These are phyloP conservation scores for Ophiosphaerella herpotricha DNA, from an alignment of 2,329 filamentous ascomycete species.

Conservation along the genomic window DNA sequence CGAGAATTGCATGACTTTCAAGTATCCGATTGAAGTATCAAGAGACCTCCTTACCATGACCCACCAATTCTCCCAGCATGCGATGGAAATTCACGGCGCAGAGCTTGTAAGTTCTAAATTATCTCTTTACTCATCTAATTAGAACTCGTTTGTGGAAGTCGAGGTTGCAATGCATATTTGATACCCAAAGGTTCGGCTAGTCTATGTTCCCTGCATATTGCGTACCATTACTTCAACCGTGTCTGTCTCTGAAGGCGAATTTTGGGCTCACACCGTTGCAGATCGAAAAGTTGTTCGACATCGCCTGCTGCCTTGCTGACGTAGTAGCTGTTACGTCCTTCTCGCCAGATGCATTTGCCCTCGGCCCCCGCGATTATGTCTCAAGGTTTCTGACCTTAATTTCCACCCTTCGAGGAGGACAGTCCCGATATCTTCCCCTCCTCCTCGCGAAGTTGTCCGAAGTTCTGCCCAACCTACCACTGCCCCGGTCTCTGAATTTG, in stretches of 20 bases:
- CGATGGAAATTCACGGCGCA: conserved; percentile 75
- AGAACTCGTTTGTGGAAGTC: conserved; percentile 14
- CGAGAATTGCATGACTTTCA: conserved; percentile 65
- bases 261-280: conserved; percentile 43
- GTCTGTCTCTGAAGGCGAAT: conserved; percentile 8
- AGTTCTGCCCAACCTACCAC: conserved; percentile 60
- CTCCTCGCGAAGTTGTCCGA: conserved; percentile 77
- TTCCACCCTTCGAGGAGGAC: conserved; percentile 72
- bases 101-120: conserved; percentile 64
- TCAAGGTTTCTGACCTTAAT: conserved; percentile 69
- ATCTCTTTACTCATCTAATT: conserved; percentile 12
- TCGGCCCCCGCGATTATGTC: conserved; percentile 71
- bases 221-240: neutral
- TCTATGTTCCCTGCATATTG: conserved; percentile 22
- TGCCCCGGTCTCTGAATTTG: conserved; percentile 42
- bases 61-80: conserved; percentile 71
- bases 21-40: conserved; percentile 66
- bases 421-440: conserved; percentile 76
- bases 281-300: conserved; percentile 81
- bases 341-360: conserved; percentile 58
- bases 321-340: conserved; percentile 68
- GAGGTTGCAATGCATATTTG: conserved; percentile 15
- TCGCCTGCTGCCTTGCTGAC: conserved; percentile 73
- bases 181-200: conserved; percentile 14
- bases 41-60: conserved; percentile 66